Base-by-base conservation (phyloP, 495 filamentous ascomycete genomes). In the Penicillium pancosmium region DNA sequence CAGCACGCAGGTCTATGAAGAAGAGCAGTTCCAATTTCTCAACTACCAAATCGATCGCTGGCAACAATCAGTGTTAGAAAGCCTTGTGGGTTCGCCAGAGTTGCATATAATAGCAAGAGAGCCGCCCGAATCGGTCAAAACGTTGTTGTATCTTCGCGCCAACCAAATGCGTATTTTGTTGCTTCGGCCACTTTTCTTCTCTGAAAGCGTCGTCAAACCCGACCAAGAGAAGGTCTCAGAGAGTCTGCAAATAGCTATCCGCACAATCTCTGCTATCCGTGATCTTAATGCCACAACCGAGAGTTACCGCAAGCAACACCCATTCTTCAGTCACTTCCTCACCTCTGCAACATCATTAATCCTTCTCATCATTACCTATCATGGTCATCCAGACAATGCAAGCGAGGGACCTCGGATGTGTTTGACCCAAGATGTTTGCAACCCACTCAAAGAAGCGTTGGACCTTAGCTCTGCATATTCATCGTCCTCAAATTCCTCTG, bases 1-100 rank as follows among this genome's bases (percentile, higher is more conserved):
- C 40, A 16, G n/a, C n/a, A 4, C 40, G 5, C 7, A 43, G 40
- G 7, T 43, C 40, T 43, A 43, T 13, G 40, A 43, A 16, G 40
- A 43, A 13, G 40, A 43, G n/a, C 40, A n/a, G 13, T 43, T 8
- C 40, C 40, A 43, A 43, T 43, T 43, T n/a, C 13, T 43, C 6
- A 43, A 43, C 13, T 43, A 43, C n/a, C 40, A 43, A 13, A 43
- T 43, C 5, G 40, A 43, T 43, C 40, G 40, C 40, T 43, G 40
- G 40, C 40, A 43, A 13, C 40, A 15, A 13, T 7, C 7, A 7
- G 40, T 43, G 7, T 13, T 43, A n/a, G 40, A 43, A 5, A 13
- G 40, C 40, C n/a, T 8, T 16, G n/a, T 43, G n/a, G n/a, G n/a
- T n/a, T n/a, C n/a, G n/a, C n/a, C n/a, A n/a, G n/a, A n/a, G n/a